A percentile compares a stretch with the other conserved stretches of the same genome.
These are phyloP conservation scores for Pulveroboletus frians DNA, from an alignment of 768 basidiomycete genomes.

Conservation along the genomic window DNA sequence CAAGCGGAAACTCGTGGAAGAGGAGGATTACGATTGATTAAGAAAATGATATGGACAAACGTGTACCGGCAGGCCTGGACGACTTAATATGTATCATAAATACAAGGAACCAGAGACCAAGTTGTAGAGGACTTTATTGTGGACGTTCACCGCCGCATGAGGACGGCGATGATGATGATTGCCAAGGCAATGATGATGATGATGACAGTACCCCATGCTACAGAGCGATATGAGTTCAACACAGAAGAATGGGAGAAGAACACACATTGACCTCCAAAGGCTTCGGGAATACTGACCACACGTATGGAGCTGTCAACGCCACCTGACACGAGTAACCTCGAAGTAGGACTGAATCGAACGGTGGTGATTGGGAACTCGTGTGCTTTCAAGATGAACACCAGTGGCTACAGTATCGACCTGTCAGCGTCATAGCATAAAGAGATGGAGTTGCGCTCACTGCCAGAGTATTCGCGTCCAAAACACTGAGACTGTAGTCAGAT, in stretches of 20 bases:
- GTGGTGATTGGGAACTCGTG: conserved; percentile 94
- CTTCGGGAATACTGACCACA: conserved; percentile 66
- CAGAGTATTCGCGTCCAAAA: conserved; percentile 75
- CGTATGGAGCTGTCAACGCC: conserved; percentile 88
- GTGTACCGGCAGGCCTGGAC: neutral
- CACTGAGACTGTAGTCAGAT: conserved; percentile 79
- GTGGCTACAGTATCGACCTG: conserved; percentile 49
- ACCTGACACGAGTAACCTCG: conserved; percentile 77
- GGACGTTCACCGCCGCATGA: conserved; percentile 26
- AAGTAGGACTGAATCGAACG: conserved; percentile 80
- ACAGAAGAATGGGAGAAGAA: conserved; percentile 23
- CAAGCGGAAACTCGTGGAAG: conserved; percentile 78
- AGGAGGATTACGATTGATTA: conserved; percentile 76
- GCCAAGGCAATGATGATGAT: conserved; percentile 41
- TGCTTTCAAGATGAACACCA: conserved; percentile 83
- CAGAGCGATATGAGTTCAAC: conserved; percentile 22
- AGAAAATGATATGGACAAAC: conserved; percentile 4
- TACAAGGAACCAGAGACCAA: conserved; percentile 8
- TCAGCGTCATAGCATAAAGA: conserved; percentile 1
- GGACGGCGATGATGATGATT: conserved; percentile 39
- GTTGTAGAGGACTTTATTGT: neutral
- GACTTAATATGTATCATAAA: conserved; percentile 29
- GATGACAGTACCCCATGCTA: conserved; percentile 39
- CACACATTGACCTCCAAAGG: conserved; percentile 50
- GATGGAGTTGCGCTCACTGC: conserved; percentile 45